phyloP scores from a whole-genome alignment of 306 rosid species.

The Vicia faba region DNA sequence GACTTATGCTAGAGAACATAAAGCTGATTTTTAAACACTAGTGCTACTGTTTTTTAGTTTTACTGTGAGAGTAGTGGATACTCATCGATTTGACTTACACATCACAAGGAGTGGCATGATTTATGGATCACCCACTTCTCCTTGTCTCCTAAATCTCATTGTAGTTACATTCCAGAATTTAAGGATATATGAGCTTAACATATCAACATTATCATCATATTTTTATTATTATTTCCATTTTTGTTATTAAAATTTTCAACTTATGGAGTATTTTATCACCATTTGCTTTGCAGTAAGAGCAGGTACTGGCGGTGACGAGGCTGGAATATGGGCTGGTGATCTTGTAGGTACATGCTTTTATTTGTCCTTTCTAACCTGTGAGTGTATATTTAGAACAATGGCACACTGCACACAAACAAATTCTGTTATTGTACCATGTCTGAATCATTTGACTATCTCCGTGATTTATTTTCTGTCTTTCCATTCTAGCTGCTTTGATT shows the following conservation, averaged over 20 bases:
- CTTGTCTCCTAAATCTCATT: constrained; percentile 21
- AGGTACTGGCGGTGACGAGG: constrained; percentile 99
- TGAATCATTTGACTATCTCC: constrained; percentile 26
- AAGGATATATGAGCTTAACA: constrained; percentile 23
- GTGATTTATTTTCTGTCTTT: constrained; percentile 9
- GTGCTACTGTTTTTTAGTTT: constrained; percentile 19
- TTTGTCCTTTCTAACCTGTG: constrained; percentile 53
- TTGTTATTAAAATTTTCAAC: constrained; percentile 23
- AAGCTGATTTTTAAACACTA: constrained; percentile 6
- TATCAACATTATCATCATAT: background rate
- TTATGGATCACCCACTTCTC: background rate
- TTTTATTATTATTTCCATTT: constrained; percentile 8
- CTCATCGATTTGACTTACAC: constrained; percentile 19
- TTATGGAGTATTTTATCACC: constrained; percentile 27
- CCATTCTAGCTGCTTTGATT: constrained; percentile 8
- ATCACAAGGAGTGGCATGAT: constrained; percentile 19
- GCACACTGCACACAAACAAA: constrained; percentile 8
- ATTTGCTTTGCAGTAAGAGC: constrained; percentile 81
- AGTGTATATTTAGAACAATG: constrained; percentile 25
- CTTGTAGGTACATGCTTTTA: constrained; percentile 96
- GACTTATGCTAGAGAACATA: constrained; percentile 21
- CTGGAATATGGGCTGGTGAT: constrained; percentile 99
- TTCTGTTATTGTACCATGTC: constrained; percentile 19
- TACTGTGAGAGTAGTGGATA: background rate
- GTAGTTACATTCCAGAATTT: constrained; percentile 25